These are phyloP conservation scores for Kodamaea nitidulidarum DNA, from an alignment of 805 yeast species.

Conservation along the genomic window DNA sequence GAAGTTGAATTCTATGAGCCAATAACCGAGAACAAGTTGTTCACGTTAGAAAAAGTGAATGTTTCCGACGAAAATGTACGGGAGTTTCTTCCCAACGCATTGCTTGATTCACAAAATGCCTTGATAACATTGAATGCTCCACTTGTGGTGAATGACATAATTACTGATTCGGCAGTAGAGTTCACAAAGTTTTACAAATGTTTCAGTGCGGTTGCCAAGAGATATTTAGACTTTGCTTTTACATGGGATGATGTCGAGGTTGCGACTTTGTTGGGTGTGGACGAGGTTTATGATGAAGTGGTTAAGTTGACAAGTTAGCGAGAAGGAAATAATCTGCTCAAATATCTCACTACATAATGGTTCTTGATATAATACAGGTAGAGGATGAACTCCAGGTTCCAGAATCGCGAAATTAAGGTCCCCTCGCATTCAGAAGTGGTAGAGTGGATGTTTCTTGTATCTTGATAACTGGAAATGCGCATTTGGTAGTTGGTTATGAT, in stretches of 20 bases:
- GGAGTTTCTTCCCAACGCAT: constrained; percentile 54
- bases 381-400: no score
- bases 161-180: constrained; percentile 44
- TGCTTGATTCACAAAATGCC: constrained; percentile 55
- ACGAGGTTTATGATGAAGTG: constrained; percentile 27
- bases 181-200: constrained; percentile 48
- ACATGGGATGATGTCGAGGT: constrained; percentile 58
- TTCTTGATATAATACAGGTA: no score
- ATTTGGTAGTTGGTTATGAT: no score
- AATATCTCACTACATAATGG: no score
- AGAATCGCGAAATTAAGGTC: no score
- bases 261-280: constrained; percentile 70
- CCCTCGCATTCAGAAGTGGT: no score
- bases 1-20: constrained; percentile 65
- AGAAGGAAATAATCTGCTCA: no score
- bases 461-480: no score
- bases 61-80: constrained; percentile 45
- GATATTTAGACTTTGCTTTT: constrained; percentile 36
- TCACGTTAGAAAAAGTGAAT: constrained; percentile 41
- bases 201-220: constrained; percentile 32
- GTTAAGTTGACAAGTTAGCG: constrained; percentile 7
- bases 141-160: constrained; percentile 51
- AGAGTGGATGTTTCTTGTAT: no score
- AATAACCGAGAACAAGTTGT: constrained; percentile 56
- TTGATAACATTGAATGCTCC: constrained; percentile 64